Evolutionary conservation across 257 asterid species (phyloP).

Genomic region (Nicotiana obtusifolia): DNA sequence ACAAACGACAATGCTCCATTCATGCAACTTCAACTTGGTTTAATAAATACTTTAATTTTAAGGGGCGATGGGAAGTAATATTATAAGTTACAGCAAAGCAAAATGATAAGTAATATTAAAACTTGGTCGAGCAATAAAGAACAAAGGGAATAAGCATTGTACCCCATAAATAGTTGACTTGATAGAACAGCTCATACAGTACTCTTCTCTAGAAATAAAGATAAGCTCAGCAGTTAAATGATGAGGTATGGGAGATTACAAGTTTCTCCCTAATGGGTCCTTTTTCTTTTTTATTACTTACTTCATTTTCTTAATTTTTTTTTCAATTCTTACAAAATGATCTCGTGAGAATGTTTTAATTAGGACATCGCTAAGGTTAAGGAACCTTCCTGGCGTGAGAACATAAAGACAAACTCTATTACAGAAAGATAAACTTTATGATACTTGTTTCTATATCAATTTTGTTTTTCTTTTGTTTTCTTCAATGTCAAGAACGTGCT

Average conservation of each 20-base stretch:
- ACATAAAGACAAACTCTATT: conserved; percentile 18
- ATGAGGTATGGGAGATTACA: conserved; percentile 50
- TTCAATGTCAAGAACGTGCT: conserved; percentile 16
- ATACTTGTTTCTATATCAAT: neutral
- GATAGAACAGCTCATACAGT: conserved; percentile 43
- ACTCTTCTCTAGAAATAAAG: conserved; percentile 1
- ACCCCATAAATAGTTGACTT: conserved; percentile 46
- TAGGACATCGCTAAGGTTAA: conserved; percentile 39
- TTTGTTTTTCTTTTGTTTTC: too few relatives aligned
- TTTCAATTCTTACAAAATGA: too few relatives aligned
- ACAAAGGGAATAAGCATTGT: conserved; percentile 14
- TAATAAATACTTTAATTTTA: neutral
- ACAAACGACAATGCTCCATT: conserved; percentile 7
- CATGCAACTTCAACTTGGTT: conserved; percentile 9
- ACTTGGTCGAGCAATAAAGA: neutral
- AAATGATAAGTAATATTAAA: conserved; percentile 4
- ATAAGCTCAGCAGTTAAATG: conserved; percentile 30
- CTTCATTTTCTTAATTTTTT: neutral
- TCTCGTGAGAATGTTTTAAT: conserved; percentile 18
- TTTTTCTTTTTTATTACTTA: neutral
- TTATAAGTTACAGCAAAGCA: conserved; percentile 37
- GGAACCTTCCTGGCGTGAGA: conserved; percentile 36
- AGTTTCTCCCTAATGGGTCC: conserved; percentile 57
- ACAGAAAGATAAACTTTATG: neutral
- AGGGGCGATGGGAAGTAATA: neutral